Evolutionary conservation across 1,284 basidiomycete species (phyloP).

Genomic region (Earliella scabrosa): DNA sequence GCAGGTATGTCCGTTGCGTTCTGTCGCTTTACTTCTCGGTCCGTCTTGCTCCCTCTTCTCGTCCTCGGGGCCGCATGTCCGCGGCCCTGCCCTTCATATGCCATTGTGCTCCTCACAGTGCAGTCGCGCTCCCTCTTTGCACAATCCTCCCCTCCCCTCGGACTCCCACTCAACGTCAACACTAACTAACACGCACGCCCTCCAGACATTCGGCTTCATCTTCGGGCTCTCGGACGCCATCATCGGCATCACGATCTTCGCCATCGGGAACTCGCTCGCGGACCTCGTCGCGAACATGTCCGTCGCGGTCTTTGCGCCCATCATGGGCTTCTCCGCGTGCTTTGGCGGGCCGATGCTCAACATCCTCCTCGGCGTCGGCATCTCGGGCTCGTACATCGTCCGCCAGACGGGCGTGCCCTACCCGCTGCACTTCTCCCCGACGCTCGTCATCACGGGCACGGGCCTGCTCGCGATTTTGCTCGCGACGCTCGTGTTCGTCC

Average conservation of each 20-base stretch:
- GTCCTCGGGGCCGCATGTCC: not conserved
- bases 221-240: conserved; percentile 97
- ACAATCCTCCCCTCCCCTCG: not conserved
- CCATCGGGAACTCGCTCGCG: conserved; percentile 93
- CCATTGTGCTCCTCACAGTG: too few species aligned
- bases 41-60: not conserved
- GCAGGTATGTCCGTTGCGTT: conserved; percentile 52
- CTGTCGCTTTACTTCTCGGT: not conserved
- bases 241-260: conserved; percentile 95
- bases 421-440: conserved; percentile 78
- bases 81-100: not conserved
- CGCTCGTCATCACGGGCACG: conserved; percentile 81
- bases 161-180: conserved; percentile 6
- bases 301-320: conserved; percentile 84
- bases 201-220: conserved; percentile 87
- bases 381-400: conserved; percentile 79
- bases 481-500: conserved; percentile 84
- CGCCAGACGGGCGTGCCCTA: conserved; percentile 64
- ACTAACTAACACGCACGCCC: not conserved
- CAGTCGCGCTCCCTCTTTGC: too few species aligned
- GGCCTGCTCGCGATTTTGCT: conserved; percentile 80
- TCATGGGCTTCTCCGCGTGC: conserved; percentile 93
- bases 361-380: conserved; percentile 88
- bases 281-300: conserved; percentile 98
- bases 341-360: conserved; percentile 97